Evolutionary conservation across 2,329 filamentous ascomycete genomes (phyloP), one percentile per base, ranked within the genome.

Genomic region (Seiridium cupressi): DNA sequence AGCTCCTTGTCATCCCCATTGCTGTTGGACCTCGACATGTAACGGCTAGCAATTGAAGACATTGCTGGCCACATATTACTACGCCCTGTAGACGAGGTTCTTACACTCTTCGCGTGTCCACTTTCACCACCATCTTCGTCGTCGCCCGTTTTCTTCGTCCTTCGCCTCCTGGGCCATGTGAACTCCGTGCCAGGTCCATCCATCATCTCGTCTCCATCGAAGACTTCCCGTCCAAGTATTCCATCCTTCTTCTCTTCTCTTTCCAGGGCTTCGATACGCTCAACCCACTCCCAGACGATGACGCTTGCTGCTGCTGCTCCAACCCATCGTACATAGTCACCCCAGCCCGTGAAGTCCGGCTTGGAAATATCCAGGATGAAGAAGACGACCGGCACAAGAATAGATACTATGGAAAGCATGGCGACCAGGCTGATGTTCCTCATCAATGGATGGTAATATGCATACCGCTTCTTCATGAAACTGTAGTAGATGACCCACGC

Each of bases 221-320:
- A 97, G 0, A 97, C 88, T 70, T 97, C 93, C 64, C 93, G 83
- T 3, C 93, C 93, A 1, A 97, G 77, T 59, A 97, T 96, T 0
- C 93, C 93, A 67, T 96, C 93, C 75, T 96, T 96, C 75, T 93
- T 92, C 73, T 97, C 93, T 73, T 97, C 93, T 66, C 93, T 86
- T 77, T 97, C 93, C 62, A 97, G 76, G 0, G 93, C 92, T 73
- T 97, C 93, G 54, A 97, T 97, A 34, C 93, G 85, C 74, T 97
- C 93, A 3, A 97, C 93, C 93, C 93, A 97, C 74, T 97, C 93
- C 93, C 93, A 97, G 2, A 97, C 93, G 31, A 97, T 91, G n/a
- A 97, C 93, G 75, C 92, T 96, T 35, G 93, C 93, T 1, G 93
- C 93, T 0, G 93, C 93, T 1, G 93, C 93, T 53, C 93, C 93